Evolutionary conservation across 2,329 filamentous ascomycete genomes (phyloP).

Genomic region (Bimuria novae-zelandiae): DNA sequence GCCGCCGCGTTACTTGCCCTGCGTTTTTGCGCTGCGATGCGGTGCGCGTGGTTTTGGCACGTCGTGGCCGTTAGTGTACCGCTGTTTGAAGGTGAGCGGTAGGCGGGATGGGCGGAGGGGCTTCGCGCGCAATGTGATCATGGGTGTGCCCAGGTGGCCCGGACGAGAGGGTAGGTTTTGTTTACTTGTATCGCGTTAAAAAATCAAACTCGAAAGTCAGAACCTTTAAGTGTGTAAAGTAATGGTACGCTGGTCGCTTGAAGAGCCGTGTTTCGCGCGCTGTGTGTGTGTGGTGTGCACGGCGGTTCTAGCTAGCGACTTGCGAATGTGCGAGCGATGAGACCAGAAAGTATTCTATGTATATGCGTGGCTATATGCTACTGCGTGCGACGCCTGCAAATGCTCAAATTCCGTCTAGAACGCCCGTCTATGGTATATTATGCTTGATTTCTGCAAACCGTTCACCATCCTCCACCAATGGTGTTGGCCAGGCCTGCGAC

Average conservation of each 20-base stretch:
- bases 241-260: too few species aligned
- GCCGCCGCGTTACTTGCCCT: too few species aligned
- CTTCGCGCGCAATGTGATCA: neutral
- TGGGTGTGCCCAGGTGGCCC: too few species aligned
- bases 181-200: too few species aligned
- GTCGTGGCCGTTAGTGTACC: neutral
- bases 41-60: neutral
- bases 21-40: too few species aligned
- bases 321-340: too few species aligned
- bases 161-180: too few species aligned
- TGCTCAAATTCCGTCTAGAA: conserved; percentile 9
- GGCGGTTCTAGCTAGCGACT: too few species aligned
- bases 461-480: conserved; percentile 88
- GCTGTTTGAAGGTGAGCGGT: neutral
- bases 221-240: too few species aligned
- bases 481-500: conserved; percentile 89
- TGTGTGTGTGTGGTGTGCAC: neutral
- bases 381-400: conserved; percentile 12
- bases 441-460: neutral
- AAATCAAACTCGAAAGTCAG: too few species aligned
- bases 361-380: conserved; percentile 9
- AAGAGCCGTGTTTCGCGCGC: too few species aligned
- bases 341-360: neutral
- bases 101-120: neutral
- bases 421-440: conserved; percentile 1